Evolutionary conservation across 139 green algal species (phyloP).

Genomic region (Chlorella sp.): DNA sequence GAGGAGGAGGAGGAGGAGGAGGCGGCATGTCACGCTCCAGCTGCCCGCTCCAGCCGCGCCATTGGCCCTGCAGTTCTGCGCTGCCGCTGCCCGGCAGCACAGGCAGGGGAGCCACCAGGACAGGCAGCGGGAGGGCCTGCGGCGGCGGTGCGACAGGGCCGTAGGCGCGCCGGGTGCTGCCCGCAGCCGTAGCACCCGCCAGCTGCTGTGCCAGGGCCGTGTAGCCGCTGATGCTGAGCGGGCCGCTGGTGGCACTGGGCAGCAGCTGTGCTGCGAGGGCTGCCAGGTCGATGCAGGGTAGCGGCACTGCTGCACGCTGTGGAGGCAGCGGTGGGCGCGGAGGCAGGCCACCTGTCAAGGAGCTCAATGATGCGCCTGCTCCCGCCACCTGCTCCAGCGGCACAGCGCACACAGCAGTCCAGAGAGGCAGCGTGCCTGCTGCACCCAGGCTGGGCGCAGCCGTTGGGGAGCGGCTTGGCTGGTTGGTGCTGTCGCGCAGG

Average conservation of each 20-base stretch:
- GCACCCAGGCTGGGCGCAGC: neutral
- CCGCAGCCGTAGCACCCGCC: neutral
- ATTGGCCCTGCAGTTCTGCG: too few species aligned
- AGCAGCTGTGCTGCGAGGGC: neutral
- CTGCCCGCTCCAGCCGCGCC: too few species aligned
- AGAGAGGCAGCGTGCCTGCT: neutral
- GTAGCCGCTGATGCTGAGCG: neutral
- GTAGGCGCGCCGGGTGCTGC: neutral
- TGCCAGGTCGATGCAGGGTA: neutral
- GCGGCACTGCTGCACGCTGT: neutral
- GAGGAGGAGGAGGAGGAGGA: too few species aligned
- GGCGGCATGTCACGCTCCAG: too few species aligned
- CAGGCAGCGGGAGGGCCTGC: neutral
- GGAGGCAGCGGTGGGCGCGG: neutral
- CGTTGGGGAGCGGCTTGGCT: too few species aligned
- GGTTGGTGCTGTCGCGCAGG: conserved; percentile 15
- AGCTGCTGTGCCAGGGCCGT: conserved; percentile 8
- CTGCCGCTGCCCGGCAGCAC: neutral
- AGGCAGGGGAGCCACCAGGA: neutral
- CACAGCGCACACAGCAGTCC: neutral
- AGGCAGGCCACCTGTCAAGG: neutral
- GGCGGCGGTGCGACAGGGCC: neutral
- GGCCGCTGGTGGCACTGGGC: neutral
- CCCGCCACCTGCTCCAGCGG: neutral
- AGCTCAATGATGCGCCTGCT: too few species aligned